phyloP scores from a whole-genome alignment of 768 basidiomycete species.

The Suillus subluteus region DNA sequence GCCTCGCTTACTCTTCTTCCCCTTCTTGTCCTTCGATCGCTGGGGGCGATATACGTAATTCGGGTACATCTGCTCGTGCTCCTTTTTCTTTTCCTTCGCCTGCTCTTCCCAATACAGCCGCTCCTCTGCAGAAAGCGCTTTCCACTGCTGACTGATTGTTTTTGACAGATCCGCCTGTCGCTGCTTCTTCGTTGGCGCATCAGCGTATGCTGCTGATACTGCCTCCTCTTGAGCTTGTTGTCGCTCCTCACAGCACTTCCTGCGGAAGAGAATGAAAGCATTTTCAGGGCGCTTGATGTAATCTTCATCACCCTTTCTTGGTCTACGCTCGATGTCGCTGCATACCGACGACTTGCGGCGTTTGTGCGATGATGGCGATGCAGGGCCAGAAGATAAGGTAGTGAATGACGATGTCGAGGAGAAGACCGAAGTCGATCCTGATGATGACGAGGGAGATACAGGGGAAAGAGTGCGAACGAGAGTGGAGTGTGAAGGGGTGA shows the following conservation, averaged over 20 bases:
- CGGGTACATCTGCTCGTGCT: constrained; percentile 75
- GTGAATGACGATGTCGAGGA: constrained; percentile 41
- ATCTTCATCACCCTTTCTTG: constrained; percentile 74
- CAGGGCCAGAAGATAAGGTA: constrained; percentile 35
- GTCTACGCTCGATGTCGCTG: constrained; percentile 51
- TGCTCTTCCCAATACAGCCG: constrained; percentile 74
- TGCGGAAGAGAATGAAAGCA: constrained; percentile 83
- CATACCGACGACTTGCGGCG: constrained; percentile 55
- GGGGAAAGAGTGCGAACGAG: constrained; percentile 47
- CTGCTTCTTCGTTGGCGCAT: constrained; percentile 65
- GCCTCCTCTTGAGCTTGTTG: constrained; percentile 58
- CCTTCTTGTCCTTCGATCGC: constrained; percentile 52
- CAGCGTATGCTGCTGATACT: constrained; percentile 25
- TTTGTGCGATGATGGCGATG: constrained; percentile 43
- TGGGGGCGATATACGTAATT: constrained; percentile 82
- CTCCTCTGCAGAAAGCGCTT: constrained; percentile 65
- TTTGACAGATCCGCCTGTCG: constrained; percentile 81
- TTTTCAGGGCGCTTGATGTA: constrained; percentile 86
- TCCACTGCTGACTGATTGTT: constrained; percentile 84
- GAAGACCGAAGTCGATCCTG: constrained; percentile 46
- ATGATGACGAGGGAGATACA: constrained; percentile 32
- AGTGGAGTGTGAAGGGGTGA: constrained; percentile 46
- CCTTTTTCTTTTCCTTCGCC: constrained; percentile 80
- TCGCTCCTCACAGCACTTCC: constrained; percentile 76
- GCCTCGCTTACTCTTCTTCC: constrained; percentile 42